Evolutionary conservation across 2,329 filamentous ascomycete genomes (phyloP).

Genomic region (Fulvia fulva): DNA sequence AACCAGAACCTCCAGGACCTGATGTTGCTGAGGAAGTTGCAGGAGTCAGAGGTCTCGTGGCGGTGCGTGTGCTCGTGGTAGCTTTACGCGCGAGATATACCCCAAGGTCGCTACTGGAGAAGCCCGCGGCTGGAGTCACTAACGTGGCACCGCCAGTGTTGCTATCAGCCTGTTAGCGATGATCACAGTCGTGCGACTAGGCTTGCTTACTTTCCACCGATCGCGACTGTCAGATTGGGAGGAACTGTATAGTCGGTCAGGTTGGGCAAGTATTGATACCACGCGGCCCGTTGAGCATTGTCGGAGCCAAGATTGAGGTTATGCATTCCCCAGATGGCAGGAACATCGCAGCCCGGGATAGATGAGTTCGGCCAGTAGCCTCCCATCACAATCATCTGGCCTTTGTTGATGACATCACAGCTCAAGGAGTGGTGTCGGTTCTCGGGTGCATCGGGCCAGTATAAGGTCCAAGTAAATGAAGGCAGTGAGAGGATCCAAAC

Average conservation of each 20-base stretch:
- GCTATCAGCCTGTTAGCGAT: conserved; percentile 22
- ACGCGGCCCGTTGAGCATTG: conserved; percentile 41
- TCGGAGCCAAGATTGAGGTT: conserved; percentile 49
- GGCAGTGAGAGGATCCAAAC: conserved; percentile 60
- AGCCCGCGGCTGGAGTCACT: conserved; percentile 48
- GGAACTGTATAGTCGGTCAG: conserved; percentile 51
- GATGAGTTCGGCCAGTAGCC: conserved; percentile 56
- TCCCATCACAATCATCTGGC: conserved; percentile 61
- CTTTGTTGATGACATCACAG: conserved; percentile 39
- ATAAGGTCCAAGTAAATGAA: conserved; percentile 60
- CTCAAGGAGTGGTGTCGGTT: conserved; percentile 45
- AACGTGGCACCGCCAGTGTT: conserved; percentile 53
- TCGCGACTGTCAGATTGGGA: conserved; percentile 41
- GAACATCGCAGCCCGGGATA: conserved; percentile 44
- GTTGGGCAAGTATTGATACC: conserved; percentile 46
- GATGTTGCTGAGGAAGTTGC: conserved; percentile 24
- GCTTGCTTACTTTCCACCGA: conserved; percentile 44
- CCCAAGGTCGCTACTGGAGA: conserved; percentile 49
- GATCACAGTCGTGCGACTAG: neutral
- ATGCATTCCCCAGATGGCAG: conserved; percentile 48
- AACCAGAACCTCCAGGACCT: conserved; percentile 9
- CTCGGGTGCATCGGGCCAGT: conserved; percentile 36
- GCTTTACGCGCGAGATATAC: conserved; percentile 54
- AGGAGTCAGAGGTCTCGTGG: conserved; percentile 46
- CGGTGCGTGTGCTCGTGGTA: conserved; percentile 43